These are phyloP conservation scores for Gnetum montanum DNA, from an alignment of 75 land plant genomes.

Conservation along the genomic window DNA sequence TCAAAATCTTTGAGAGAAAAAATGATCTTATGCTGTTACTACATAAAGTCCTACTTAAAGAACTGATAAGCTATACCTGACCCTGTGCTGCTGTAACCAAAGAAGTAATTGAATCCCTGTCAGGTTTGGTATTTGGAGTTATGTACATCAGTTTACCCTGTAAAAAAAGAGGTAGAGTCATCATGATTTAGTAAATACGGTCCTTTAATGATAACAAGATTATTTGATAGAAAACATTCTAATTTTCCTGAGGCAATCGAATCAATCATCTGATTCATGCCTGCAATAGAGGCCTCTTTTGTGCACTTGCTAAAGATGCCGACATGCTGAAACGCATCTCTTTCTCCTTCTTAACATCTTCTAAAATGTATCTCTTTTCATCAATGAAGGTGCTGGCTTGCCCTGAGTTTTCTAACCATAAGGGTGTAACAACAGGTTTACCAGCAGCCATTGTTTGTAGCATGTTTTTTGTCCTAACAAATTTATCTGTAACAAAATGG, in stretches of 20 bases:
- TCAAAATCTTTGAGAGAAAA: too few species aligned
- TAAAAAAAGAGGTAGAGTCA: constrained; percentile 4
- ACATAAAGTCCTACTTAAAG: too few species aligned
- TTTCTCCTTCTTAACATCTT: constrained; percentile 82
- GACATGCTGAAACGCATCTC: constrained; percentile 89
- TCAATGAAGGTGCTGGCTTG: constrained; percentile 65
- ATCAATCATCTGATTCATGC: constrained; percentile 14
- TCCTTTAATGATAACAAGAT: not conserved
- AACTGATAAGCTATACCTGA: constrained; percentile 41
- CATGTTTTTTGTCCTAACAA: constrained; percentile 91
- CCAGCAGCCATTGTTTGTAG: constrained; percentile 82
- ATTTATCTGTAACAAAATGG: constrained; percentile 80
- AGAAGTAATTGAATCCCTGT: constrained; percentile 35
- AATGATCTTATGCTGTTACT: too few species aligned
- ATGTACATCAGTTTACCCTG: constrained; percentile 58
- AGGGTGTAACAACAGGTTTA: constrained; percentile 69
- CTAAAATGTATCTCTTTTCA: constrained; percentile 65
- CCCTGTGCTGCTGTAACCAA: constrained; percentile 80
- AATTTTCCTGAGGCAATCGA: not conserved
- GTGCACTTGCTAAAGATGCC: constrained; percentile 57
- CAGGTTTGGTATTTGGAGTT: constrained; percentile 63
- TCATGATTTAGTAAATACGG: not conserved
- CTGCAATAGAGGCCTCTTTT: constrained; percentile 62
- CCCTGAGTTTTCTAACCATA: constrained; percentile 85
- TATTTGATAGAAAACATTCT: not conserved